These are phyloP conservation scores for Nephelium lappaceum DNA, from an alignment of 345 rosid species.

Conservation along the genomic window DNA sequence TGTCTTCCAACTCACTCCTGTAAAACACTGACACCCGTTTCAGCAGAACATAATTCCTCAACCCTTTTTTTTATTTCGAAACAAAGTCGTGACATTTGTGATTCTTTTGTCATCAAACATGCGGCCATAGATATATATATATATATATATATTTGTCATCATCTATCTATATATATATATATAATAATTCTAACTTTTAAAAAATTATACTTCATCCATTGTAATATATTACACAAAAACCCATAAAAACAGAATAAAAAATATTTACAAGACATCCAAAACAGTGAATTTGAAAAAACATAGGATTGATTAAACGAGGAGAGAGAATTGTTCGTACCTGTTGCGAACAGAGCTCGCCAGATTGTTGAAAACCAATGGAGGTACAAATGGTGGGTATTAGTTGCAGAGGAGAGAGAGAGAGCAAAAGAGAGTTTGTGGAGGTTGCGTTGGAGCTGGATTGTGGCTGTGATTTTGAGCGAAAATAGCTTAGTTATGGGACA, in stretches of 20 bases:
- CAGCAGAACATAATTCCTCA: conserved; percentile 13
- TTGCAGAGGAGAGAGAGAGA: neutral
- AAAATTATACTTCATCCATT: too few species aligned
- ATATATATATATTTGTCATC: too few species aligned
- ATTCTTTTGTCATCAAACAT: conserved; percentile 4
- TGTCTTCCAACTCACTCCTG: conserved; percentile 30
- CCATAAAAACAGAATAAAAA: conserved; percentile 16
- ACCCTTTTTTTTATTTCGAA: neutral
- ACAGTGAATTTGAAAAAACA: too few species aligned
- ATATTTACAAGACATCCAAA: too few species aligned
- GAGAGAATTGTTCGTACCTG: neutral
- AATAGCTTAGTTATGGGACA: neutral
- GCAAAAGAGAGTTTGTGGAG: neutral
- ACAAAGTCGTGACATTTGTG: neutral
- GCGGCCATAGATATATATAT: neutral
- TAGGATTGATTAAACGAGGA: too few species aligned
- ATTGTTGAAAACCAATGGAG: too few species aligned
- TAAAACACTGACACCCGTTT: conserved; percentile 10
- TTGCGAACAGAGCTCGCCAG: neutral
- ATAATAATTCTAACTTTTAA: too few species aligned
- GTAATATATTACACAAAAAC: conserved; percentile 11
- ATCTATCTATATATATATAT: too few species aligned
- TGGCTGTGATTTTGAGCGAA: neutral
- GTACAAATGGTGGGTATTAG: neutral
- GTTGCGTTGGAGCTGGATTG: conserved; percentile 11